Conservation (phyloP, 1,284 basidiomycete species). For the Ustilago bromivora region DNA sequence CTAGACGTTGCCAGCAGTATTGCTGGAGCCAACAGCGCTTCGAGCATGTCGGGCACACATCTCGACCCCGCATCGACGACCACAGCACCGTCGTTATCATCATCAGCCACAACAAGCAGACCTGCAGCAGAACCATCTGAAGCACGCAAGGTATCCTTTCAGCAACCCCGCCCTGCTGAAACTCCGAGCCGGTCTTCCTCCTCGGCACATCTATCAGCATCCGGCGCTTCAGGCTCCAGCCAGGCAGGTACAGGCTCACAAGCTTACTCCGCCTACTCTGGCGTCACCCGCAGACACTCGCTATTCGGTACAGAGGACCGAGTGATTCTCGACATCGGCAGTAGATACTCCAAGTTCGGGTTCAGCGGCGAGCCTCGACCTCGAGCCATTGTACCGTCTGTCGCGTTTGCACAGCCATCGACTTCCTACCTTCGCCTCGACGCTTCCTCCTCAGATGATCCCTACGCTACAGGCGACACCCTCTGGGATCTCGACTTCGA, state of each 20-base stretch:
- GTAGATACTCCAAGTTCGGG: conserved; percentile 59
- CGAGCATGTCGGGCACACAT: conserved; percentile 18
- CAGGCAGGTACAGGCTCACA: conserved; percentile 12
- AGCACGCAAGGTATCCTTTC: conserved; percentile 39
- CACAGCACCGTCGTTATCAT: conserved; percentile 5
- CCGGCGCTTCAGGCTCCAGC: conserved; percentile 5
- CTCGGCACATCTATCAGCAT: conserved; percentile 12
- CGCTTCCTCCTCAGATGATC: conserved; percentile 25
- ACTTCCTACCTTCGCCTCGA: conserved; percentile 36
- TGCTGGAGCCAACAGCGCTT: neutral
- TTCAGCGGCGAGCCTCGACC: conserved; percentile 64
- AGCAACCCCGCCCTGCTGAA: conserved; percentile 13
- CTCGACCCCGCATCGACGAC: neutral
- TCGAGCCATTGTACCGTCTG: conserved; percentile 65
- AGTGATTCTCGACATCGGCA: conserved; percentile 64
- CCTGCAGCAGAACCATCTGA: conserved; percentile 5
- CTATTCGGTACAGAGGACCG: conserved; percentile 60
- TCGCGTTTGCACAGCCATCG: conserved; percentile 61
- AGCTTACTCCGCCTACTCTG: conserved; percentile 30
- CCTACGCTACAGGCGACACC: conserved; percentile 21
- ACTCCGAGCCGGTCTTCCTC: conserved; percentile 26
- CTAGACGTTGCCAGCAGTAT: neutral
- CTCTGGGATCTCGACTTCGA: conserved; percentile 63
- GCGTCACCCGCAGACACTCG: conserved; percentile 48
- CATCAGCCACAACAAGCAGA: neutral